Conservation (phyloP, 1,139 yeast species). For the Candida glucosophila region DNA sequence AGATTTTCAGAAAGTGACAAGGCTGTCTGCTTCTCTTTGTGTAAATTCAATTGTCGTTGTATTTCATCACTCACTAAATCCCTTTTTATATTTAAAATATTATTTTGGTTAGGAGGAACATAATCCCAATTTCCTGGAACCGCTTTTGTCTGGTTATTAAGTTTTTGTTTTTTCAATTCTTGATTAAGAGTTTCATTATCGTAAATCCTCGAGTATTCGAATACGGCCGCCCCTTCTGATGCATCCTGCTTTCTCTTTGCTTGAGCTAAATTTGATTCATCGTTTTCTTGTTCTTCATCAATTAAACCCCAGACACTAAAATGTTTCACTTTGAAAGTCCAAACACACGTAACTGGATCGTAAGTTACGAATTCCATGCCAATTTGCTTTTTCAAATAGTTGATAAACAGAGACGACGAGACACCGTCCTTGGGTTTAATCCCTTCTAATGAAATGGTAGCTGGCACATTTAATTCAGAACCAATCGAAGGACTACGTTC, state of each 20-base stretch:
- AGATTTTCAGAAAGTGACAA: constrained; percentile 16
- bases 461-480: constrained; percentile 73
- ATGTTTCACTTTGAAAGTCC: constrained; percentile 83
- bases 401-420: constrained; percentile 30
- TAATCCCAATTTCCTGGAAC: constrained; percentile 33
- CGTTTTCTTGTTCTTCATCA: constrained; percentile 46
- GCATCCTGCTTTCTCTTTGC: constrained; percentile 24
- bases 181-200: constrained; percentile 19
- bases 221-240: too few species aligned
- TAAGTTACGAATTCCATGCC: constrained; percentile 79
- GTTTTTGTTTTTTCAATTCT: constrained; percentile 30
- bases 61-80: constrained; percentile 21
- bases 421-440: constrained; percentile 38
- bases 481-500: constrained; percentile 56
- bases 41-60: constrained; percentile 14
- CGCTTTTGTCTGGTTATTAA: constrained; percentile 18
- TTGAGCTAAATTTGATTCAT: constrained; percentile 13
- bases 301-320: constrained; percentile 91
- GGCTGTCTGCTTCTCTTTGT: constrained; percentile 11
- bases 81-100: constrained; percentile 16
- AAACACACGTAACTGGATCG: constrained; percentile 65
- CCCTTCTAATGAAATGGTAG: constrained; percentile 68
- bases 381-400: constrained; percentile 33
- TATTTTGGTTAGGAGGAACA: constrained; percentile 10
- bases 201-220: constrained; percentile 21